These are phyloP conservation scores for Fusarium sp. DNA, from an alignment of 2,329 filamentous ascomycete species.

Conservation along the genomic window DNA sequence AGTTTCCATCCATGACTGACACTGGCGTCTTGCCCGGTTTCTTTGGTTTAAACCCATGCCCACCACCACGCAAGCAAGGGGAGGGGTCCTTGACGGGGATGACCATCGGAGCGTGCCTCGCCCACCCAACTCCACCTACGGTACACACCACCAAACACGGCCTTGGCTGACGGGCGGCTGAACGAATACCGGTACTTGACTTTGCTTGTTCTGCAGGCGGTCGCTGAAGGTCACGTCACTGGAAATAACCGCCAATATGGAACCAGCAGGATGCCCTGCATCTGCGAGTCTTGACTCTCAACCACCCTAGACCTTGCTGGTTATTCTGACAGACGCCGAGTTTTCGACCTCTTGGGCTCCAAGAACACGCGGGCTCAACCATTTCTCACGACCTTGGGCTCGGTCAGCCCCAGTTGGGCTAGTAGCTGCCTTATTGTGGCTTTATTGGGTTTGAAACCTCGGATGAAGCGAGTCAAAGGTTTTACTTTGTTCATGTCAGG, in stretches of 20 bases:
- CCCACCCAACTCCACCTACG: slow-evolving; percentile 35
- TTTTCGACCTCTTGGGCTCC: slow-evolving; percentile 8
- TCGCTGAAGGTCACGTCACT: not conserved
- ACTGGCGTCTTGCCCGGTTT: slow-evolving; percentile 45
- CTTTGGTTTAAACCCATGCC: slow-evolving; percentile 38
- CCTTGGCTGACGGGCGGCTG: not conserved
- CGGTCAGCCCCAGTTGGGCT: not conserved
- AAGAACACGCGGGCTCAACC: not conserved
- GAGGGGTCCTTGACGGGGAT: slow-evolving; percentile 38
- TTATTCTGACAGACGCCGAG: not conserved
- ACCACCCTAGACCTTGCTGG: not conserved
- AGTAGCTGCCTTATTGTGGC: slow-evolving; percentile 14
- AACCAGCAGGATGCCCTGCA: not conserved
- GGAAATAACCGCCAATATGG: not conserved
- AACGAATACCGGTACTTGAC: not conserved
- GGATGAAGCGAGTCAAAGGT: not conserved
- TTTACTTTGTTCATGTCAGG: not conserved
- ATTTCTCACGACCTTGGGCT: not conserved
- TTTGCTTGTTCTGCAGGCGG: not conserved
- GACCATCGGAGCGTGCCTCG: slow-evolving; percentile 32
- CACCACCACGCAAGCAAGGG: slow-evolving; percentile 34
- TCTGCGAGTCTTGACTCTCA: not conserved
- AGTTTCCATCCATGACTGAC: slow-evolving; percentile 11
- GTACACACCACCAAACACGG: slow-evolving; percentile 25
- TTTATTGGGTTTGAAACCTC: slow-evolving; percentile 24